phyloP scores from a whole-genome alignment of 176 grass and related monocot genomes.

The Oryza officinalis region DNA sequence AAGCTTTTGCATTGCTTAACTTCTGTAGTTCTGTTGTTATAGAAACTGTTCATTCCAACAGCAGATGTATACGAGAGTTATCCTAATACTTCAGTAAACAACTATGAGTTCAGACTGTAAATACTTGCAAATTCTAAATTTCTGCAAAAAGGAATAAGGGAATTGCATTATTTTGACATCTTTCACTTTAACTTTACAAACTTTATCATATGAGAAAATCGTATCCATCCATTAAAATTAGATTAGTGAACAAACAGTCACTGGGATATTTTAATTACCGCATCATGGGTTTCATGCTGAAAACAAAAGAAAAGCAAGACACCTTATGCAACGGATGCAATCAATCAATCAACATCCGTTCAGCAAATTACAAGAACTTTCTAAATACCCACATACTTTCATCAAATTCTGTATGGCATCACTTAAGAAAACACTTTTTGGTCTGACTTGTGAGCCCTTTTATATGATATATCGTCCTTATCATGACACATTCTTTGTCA shows the following conservation, averaged over 20 bases:
- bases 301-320: neutral
- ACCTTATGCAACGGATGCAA: neutral
- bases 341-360: neutral
- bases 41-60: neutral
- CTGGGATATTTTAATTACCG: neutral
- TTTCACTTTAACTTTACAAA: neutral
- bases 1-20: neutral
- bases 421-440: neutral
- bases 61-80: conserved; percentile 3
- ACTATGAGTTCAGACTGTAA: neutral
- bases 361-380: neutral
- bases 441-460: no score
- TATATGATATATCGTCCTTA: neutral
- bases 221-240: neutral
- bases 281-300: neutral
- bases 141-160: neutral
- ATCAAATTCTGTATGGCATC: neutral
- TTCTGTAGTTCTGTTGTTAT: neutral
- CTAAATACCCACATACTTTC: conserved; percentile 6
- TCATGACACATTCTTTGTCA: neutral
- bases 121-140: neutral
- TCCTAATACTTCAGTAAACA: neutral
- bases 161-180: neutral
- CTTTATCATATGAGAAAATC: neutral
- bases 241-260: neutral